Evolutionary conservation across 106 monocot genomes (phyloP).

Genomic region (Triglochin maritima): DNA sequence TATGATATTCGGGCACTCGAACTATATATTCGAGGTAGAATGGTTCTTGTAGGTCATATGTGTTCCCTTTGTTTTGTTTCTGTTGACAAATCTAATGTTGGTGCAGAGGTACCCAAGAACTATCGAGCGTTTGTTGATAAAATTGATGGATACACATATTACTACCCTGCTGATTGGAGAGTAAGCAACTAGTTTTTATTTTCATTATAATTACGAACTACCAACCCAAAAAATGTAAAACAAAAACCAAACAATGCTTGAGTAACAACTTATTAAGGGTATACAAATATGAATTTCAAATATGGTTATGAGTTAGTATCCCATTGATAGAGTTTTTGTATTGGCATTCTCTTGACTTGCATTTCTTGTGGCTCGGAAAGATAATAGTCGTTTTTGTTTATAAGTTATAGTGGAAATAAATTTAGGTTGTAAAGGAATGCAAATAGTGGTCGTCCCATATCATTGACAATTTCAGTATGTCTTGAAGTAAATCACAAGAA

Average conservation of each 20-base stretch:
- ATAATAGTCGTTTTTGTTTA: too few species aligned
- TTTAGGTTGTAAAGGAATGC: too few species aligned
- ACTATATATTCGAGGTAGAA: neutral
- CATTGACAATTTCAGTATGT: too few species aligned
- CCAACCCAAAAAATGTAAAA: too few species aligned
- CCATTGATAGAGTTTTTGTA: neutral
- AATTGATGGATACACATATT: slow-evolving; percentile 76
- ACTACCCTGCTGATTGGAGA: slow-evolving; percentile 88
- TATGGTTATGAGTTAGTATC: too few species aligned
- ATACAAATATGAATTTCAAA: too few species aligned
- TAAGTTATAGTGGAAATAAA: too few species aligned
- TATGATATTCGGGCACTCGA: neutral
- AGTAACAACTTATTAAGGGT: too few species aligned
- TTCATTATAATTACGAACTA: neutral
- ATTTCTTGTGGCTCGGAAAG: neutral
- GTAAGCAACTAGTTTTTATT: slow-evolving; percentile 19
- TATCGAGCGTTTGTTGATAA: slow-evolving; percentile 69
- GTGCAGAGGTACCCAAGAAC: slow-evolving; percentile 59
- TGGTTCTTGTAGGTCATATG: neutral
- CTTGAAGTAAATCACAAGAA: too few species aligned
- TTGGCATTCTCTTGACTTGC: neutral
- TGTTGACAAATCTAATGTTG: neutral
- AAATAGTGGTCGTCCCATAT: too few species aligned
- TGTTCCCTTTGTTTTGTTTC: neutral
- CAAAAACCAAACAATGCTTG: too few species aligned